Percentiles rank a stretch among this genome's conserved stretches.
Evolutionary conservation across 225 moss, liverwort and hornwort species (phyloP).

Genomic region (Pseudisothecium myosuroides): DNA sequence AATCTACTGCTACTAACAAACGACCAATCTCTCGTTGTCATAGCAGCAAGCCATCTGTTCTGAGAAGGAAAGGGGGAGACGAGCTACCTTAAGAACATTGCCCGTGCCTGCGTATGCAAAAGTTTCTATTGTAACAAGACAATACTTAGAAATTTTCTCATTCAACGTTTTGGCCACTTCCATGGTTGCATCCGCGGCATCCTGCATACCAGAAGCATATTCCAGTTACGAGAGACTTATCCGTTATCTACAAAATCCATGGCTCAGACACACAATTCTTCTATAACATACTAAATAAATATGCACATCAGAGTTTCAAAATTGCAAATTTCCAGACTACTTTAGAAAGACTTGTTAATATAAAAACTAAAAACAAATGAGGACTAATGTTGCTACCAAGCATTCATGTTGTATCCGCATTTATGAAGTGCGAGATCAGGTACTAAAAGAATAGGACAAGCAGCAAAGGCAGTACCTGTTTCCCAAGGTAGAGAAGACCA

Average conservation of each 20-base stretch:
- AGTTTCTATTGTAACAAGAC: slow-evolving; percentile 82
- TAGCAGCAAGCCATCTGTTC: background rate
- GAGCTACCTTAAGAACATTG: slow-evolving; percentile 86
- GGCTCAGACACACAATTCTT: background rate
- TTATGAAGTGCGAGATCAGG: background rate
- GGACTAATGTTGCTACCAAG: background rate
- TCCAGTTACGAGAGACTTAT: background rate
- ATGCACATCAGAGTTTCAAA: background rate
- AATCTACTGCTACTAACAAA: background rate
- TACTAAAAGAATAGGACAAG: background rate
- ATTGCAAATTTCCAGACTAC: background rate
- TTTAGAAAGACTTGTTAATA: background rate
- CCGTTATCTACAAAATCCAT: background rate
- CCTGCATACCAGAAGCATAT: slow-evolving; percentile 39
- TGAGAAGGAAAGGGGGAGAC: background rate
- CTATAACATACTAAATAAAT: background rate
- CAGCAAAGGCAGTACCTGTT: slow-evolving; percentile 51
- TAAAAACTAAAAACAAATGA: background rate
- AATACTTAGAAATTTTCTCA: slow-evolving; percentile 90
- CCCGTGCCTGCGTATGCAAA: slow-evolving; percentile 98
- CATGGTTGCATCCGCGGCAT: slow-evolving; percentile 97
- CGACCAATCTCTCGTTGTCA: background rate
- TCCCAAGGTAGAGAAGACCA: slow-evolving; percentile 91
- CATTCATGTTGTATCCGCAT: background rate
- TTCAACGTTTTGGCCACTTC: slow-evolving; percentile 98